Conservation (phyloP, 805 yeast genomes). For the Candida germanica region DNA sequence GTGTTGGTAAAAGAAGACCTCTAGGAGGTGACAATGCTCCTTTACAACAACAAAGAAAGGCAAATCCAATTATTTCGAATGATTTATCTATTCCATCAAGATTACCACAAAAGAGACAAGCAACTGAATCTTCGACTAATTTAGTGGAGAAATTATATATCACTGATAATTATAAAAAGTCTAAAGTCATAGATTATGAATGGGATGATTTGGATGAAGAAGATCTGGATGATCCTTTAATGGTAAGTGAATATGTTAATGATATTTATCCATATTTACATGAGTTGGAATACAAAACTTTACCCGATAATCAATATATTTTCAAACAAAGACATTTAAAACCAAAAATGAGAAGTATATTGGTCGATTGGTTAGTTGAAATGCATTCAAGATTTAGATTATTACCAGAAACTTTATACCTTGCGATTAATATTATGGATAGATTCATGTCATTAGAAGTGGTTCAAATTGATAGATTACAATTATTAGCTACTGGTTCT, state of each 20-base stretch:
- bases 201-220: conserved; percentile 77
- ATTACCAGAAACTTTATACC: conserved; percentile 78
- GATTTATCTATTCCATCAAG: conserved; percentile 25
- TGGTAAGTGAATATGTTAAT: conserved; percentile 90
- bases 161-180: conserved; percentile 30
- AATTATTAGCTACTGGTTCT: conserved; percentile 81
- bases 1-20: conserved; percentile 21
- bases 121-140: conserved; percentile 53
- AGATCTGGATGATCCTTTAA: conserved; percentile 67
- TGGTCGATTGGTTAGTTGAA: conserved; percentile 93
- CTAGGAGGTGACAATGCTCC: conserved; percentile 35
- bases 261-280: conserved; percentile 83
- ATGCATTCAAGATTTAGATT: conserved; percentile 81
- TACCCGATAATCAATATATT: conserved; percentile 71
- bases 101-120: conserved; percentile 50
- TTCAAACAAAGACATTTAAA: conserved; percentile 62
- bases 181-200: conserved; percentile 41
- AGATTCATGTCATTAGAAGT: conserved; percentile 73
- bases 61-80: conserved; percentile 11
- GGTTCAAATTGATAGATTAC: conserved; percentile 76
- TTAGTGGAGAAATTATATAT: conserved; percentile 32
- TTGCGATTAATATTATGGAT: conserved; percentile 85
- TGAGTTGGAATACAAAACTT: conserved; percentile 65
- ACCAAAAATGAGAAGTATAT: conserved; percentile 80
- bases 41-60: conserved; percentile 16